Evolutionary conservation across 352 stramenopile species (phyloP).

Genomic region (Paralagenidium karlingii): DNA sequence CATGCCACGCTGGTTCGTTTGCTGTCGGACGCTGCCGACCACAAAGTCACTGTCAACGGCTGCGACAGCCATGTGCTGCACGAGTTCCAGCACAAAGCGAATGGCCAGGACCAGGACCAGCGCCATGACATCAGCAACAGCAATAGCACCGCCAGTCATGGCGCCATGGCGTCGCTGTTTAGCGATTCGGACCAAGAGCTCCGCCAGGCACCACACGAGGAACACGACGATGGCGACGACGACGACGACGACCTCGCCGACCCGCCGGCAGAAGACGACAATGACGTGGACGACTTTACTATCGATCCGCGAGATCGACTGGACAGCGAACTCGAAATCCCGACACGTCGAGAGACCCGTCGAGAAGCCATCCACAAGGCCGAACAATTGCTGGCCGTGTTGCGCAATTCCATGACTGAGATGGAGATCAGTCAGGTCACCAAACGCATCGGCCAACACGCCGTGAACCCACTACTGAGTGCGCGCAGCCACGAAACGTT

Average conservation of each 20-base stretch:
- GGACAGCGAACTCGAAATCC: too few relatives aligned
- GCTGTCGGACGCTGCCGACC: neutral
- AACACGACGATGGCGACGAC: constrained; percentile 1
- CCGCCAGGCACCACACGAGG: constrained; percentile 1
- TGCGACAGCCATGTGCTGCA: constrained; percentile 20
- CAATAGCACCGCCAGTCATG: constrained; percentile 5
- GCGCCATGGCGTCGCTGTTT: too few relatives aligned
- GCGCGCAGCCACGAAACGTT: constrained; percentile 68
- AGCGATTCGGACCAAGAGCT: neutral
- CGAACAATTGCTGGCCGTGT: constrained; percentile 59
- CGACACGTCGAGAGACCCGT: constrained; percentile 63
- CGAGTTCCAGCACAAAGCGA: constrained; percentile 25
- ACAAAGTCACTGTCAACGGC: constrained; percentile 6
- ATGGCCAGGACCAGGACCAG: constrained; percentile 6
- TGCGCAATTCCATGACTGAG: constrained; percentile 78
- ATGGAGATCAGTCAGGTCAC: constrained; percentile 72
- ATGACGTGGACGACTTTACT: constrained; percentile 24
- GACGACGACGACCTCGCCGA: constrained; percentile 5
- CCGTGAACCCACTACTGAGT: constrained; percentile 62
- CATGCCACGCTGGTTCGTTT: too few relatives aligned
- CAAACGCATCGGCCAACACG: constrained; percentile 67
- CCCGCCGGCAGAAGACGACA: constrained; percentile 12
- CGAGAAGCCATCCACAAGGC: constrained; percentile 50
- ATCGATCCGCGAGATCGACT: too few relatives aligned
- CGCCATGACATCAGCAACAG: constrained; percentile 6